Conservation (phyloP, 345 rosid species). For the Linum lewisii region DNA sequence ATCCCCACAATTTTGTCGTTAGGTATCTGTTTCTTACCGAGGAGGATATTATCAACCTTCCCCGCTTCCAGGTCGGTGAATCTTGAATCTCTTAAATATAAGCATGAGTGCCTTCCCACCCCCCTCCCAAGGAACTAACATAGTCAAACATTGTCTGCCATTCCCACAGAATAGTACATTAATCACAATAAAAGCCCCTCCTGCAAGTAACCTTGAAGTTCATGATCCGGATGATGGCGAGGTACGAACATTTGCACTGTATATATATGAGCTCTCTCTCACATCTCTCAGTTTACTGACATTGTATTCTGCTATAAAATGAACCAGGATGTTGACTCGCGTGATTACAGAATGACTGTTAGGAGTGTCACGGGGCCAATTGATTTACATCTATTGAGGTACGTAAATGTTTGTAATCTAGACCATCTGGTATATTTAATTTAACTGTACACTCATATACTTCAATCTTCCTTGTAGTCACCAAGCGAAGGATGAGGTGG, state of each 20-base stretch:
- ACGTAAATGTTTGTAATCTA: constrained; percentile 1
- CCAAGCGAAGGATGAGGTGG: background rate
- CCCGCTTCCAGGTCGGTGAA: constrained; percentile 48
- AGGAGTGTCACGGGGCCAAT: constrained; percentile 65
- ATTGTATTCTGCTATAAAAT: background rate
- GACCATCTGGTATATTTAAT: background rate
- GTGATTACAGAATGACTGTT: constrained; percentile 47
- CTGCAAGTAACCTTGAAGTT: constrained; percentile 58
- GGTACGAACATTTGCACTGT: constrained; percentile 22
- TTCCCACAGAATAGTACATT: constrained; percentile 48
- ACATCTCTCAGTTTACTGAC: constrained; percentile 9
- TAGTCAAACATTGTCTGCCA: background rate
- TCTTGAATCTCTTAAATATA: constrained; percentile 5
- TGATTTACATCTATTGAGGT: constrained; percentile 58
- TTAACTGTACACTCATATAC: background rate
- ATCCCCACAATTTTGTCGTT: constrained; percentile 5
- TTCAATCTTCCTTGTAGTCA: background rate
- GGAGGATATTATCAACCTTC: constrained; percentile 49
- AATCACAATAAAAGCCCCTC: constrained; percentile 63
- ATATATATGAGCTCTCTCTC: background rate
- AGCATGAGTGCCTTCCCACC: background rate
- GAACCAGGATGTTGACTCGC: constrained; percentile 39
- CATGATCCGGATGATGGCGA: constrained; percentile 52
- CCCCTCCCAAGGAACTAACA: constrained; percentile 1
- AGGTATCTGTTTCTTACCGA: constrained; percentile 56